Evolutionary conservation across 2,329 filamentous ascomycete genomes (phyloP).

Genomic region (Botrytis cinerea): DNA sequence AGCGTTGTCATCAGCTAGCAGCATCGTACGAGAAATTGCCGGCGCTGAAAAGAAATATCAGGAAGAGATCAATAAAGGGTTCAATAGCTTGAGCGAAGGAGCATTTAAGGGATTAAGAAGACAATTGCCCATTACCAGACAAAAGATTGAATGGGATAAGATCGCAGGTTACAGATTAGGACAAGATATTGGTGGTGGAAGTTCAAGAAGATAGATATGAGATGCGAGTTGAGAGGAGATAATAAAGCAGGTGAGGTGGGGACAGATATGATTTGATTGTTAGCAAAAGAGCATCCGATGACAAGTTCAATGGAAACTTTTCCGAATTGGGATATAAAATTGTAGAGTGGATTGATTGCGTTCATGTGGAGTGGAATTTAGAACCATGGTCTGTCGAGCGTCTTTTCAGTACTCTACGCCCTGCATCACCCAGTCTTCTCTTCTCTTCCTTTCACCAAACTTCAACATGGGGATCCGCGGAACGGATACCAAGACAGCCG

Average conservation of each 20-base stretch:
- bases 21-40: slow-evolving; percentile 75
- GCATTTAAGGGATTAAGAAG: slow-evolving; percentile 91
- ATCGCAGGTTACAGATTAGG: slow-evolving; percentile 88
- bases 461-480: neutral
- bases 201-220: slow-evolving; percentile 51
- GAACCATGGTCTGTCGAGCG: neutral
- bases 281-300: neutral
- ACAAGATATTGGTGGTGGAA: slow-evolving; percentile 74
- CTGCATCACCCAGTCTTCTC: neutral
- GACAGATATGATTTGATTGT: neutral
- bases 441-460: neutral
- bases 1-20: slow-evolving; percentile 57
- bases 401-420: neutral
- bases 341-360: neutral
- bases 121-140: slow-evolving; percentile 92
- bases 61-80: slow-evolving; percentile 90
- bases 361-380: neutral
- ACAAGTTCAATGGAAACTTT: slow-evolving; percentile 2
- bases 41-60: slow-evolving; percentile 87
- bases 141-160: slow-evolving; percentile 99
- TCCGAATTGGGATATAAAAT: neutral
- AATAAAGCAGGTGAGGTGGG: neutral
- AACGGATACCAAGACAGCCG: neutral
- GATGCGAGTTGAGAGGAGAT: neutral
- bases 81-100: slow-evolving; percentile 84